These are phyloP conservation scores for Trametes maxima DNA, from an alignment of 768 basidiomycete genomes.

Conservation along the genomic window DNA sequence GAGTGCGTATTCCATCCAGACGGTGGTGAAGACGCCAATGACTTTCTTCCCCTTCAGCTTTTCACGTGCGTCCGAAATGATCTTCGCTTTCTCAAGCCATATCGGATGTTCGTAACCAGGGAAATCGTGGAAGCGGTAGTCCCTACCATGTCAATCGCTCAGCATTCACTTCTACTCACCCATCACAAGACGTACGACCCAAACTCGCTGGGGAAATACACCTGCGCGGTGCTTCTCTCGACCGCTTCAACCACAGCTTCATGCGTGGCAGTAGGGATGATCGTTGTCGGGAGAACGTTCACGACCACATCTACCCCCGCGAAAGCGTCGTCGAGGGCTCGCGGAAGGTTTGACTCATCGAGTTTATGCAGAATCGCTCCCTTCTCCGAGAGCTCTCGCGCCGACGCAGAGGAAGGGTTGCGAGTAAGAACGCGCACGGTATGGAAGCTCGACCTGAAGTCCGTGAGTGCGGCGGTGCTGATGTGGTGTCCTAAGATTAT, in stretches of 20 bases:
- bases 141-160: slow-evolving; percentile 2
- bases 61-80: slow-evolving; percentile 7
- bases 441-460: slow-evolving; percentile 23
- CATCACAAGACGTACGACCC: slow-evolving; percentile 22
- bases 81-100: slow-evolving; percentile 15
- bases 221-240: slow-evolving; percentile 14
- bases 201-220: slow-evolving; percentile 27
- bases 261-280: background rate
- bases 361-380: slow-evolving; percentile 25
- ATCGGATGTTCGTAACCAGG: slow-evolving; percentile 14
- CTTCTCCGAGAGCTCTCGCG: slow-evolving; percentile 5
- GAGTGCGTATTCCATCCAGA: slow-evolving; percentile 15
- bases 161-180: background rate
- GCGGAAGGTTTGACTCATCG: background rate
- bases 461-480: slow-evolving; percentile 17
- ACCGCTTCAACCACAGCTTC: slow-evolving; percentile 15
- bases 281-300: slow-evolving; percentile 12
- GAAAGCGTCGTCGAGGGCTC: slow-evolving; percentile 15
- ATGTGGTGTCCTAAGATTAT: slow-evolving; percentile 16
- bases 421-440: slow-evolving; percentile 23
- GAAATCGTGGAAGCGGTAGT: slow-evolving; percentile 25
- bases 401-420: slow-evolving; percentile 14
- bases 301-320: slow-evolving; percentile 28
- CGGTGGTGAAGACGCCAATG: slow-evolving; percentile 13
- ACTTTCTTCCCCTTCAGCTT: slow-evolving; percentile 18